Evolutionary conservation across 345 rosid species (phyloP).

Genomic region (Diplotaxis tenuifolia): DNA sequence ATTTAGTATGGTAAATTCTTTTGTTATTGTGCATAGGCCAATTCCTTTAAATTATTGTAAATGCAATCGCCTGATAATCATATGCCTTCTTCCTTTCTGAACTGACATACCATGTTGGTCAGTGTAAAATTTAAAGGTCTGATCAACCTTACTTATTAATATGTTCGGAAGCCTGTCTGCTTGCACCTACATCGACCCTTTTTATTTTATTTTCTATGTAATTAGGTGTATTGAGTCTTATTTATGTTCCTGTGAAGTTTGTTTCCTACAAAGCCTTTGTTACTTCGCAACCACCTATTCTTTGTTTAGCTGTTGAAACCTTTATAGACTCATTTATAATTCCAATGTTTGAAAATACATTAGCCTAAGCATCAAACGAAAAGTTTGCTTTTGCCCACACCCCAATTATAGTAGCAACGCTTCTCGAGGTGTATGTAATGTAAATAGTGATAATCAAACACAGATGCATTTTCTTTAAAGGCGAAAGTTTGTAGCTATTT

Average conservation of each 20-base stretch:
- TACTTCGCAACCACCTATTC: not conserved
- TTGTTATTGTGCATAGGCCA: not conserved
- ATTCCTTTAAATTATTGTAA: not conserved
- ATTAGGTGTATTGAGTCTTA: not conserved
- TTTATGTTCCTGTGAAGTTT: not conserved
- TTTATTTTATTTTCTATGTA: not conserved
- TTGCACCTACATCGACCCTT: not conserved
- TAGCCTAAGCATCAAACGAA: slow-evolving; percentile 17
- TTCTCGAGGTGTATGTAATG: slow-evolving; percentile 11
- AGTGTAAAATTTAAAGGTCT: slow-evolving; percentile 1
- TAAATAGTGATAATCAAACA: slow-evolving; percentile 10
- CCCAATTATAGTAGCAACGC: slow-evolving; percentile 22
- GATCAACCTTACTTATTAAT: not conserved
- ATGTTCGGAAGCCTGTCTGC: not conserved
- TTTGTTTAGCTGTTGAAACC: slow-evolving; percentile 10
- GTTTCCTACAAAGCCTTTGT: not conserved
- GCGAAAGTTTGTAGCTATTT: too few relatives aligned
- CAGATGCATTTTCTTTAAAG: too few relatives aligned
- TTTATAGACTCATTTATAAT: too few relatives aligned
- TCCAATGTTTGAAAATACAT: too few relatives aligned
- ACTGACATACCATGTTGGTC: not conserved
- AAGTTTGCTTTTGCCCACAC: slow-evolving; percentile 18
- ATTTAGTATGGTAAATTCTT: not conserved
- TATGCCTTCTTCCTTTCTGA: not conserved
- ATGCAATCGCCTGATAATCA: not conserved